Conservation (phyloP, 805 yeast species). For the Diddensiella santjacobensis region DNA sequence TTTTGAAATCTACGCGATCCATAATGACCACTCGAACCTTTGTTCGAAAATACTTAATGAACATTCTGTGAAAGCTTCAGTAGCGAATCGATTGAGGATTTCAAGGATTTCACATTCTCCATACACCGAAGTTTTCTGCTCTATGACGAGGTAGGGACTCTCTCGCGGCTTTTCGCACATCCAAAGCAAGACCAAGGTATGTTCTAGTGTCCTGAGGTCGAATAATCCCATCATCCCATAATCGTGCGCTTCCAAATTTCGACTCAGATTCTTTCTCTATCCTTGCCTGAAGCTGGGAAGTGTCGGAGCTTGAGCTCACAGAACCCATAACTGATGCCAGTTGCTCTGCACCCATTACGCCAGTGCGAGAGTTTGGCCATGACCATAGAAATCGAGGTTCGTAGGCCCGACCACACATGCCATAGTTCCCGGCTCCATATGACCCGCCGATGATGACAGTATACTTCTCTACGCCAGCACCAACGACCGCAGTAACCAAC, state of each 20-base stretch:
- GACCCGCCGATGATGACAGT: conserved; percentile 34
- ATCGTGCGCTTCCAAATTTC: conserved; percentile 30
- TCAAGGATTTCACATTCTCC: conserved; percentile 33
- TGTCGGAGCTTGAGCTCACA: conserved; percentile 26
- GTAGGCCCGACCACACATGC: conserved; percentile 35
- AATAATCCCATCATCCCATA: conserved; percentile 35
- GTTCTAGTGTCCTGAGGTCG: conserved; percentile 30
- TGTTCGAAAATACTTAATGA: no score
- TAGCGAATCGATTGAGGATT: no score
- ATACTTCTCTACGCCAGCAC: conserved; percentile 33
- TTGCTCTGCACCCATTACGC: conserved; percentile 35
- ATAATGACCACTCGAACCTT: no score
- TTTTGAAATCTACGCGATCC: no score
- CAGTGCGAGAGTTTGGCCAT: conserved; percentile 34
- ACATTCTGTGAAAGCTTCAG: no score
- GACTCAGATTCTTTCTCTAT: conserved; percentile 29
- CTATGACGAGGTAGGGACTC: conserved; percentile 5
- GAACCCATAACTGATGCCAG: conserved; percentile 31
- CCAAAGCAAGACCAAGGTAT: conserved; percentile 31
- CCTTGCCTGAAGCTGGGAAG: conserved; percentile 23
- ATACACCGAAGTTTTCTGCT: conserved; percentile 28
- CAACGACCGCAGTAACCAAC: conserved; percentile 33
- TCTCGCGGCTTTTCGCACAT: conserved; percentile 20
- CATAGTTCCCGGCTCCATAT: conserved; percentile 35
- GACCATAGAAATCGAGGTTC: conserved; percentile 32